Percentiles rank a stretch among this genome's conserved stretches.
Evolutionary conservation across 108 stramenopile genomes (phyloP).

Genomic region (Hondaea fermentalgiana): DNA sequence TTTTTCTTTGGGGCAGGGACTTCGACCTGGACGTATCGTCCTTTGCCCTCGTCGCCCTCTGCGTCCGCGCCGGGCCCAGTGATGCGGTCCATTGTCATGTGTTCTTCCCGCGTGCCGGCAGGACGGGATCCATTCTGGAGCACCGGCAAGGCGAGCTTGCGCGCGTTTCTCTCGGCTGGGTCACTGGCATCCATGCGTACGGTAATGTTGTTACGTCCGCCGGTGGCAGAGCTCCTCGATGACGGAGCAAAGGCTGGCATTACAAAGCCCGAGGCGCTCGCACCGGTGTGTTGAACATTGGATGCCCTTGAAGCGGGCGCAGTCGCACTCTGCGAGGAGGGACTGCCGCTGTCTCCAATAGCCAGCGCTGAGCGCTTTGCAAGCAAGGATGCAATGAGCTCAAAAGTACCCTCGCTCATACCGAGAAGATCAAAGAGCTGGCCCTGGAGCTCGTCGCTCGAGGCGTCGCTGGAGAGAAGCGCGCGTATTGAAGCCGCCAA

Average conservation of each 20-base stretch:
- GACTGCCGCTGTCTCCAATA: background rate
- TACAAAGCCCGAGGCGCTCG: background rate
- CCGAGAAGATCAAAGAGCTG: slow-evolving; percentile 8
- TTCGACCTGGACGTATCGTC: background rate
- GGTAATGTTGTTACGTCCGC: background rate
- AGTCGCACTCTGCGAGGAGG: background rate
- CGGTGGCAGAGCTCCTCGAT: background rate
- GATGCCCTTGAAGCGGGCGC: background rate
- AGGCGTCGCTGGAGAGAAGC: background rate
- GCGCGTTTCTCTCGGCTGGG: background rate
- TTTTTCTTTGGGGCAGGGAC: background rate
- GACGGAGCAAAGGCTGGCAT: background rate
- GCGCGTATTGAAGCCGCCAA: background rate
- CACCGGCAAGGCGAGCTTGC: background rate
- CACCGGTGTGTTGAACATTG: background rate
- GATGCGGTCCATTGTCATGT: background rate
- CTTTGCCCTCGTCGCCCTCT: background rate
- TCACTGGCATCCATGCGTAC: background rate
- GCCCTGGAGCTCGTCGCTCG: background rate
- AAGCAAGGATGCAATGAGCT: background rate
- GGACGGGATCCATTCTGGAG: background rate
- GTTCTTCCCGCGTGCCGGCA: background rate
- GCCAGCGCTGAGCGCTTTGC: background rate
- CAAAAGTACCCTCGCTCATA: background rate
- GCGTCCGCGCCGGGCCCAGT: background rate